Evolutionary conservation across 352 stramenopile genomes (phyloP).

Genomic region (Phytophthora sp.): DNA sequence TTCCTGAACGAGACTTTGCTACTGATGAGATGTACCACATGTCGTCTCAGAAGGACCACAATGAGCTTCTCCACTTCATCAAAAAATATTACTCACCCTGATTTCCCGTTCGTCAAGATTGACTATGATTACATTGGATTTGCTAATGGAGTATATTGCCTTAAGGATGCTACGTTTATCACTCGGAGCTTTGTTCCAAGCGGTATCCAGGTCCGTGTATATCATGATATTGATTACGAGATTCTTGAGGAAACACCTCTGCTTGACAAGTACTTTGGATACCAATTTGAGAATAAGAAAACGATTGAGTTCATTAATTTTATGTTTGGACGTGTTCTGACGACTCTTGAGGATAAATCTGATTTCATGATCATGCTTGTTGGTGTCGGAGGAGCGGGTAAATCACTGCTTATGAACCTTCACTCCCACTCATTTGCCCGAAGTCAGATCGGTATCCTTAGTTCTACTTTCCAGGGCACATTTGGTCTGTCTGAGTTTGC

Average conservation of each 20-base stretch:
- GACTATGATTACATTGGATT: background rate
- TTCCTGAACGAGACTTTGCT: background rate
- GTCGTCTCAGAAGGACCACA: background rate
- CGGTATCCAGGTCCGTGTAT: background rate
- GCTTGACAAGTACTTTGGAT: background rate
- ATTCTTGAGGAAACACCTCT: background rate
- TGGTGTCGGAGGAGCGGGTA: background rate
- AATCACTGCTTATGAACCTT: background rate
- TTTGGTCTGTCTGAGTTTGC: background rate
- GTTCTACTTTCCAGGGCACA: background rate
- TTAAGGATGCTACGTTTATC: background rate
- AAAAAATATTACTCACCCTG: background rate
- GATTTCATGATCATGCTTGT: slow-evolving; percentile 1
- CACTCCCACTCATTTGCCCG: background rate
- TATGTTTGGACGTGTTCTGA: background rate
- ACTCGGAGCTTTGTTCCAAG: background rate
- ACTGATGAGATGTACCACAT: background rate
- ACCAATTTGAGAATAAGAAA: background rate
- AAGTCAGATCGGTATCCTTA: background rate
- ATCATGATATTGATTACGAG: background rate
- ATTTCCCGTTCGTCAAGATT: background rate
- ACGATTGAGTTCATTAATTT: background rate
- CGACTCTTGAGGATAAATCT: background rate
- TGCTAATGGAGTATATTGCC: background rate
- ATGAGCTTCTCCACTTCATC: background rate